These are phyloP conservation scores for Nigrospora oryzae DNA, from an alignment of 2,329 filamentous ascomycete genomes.

Conservation along the genomic window DNA sequence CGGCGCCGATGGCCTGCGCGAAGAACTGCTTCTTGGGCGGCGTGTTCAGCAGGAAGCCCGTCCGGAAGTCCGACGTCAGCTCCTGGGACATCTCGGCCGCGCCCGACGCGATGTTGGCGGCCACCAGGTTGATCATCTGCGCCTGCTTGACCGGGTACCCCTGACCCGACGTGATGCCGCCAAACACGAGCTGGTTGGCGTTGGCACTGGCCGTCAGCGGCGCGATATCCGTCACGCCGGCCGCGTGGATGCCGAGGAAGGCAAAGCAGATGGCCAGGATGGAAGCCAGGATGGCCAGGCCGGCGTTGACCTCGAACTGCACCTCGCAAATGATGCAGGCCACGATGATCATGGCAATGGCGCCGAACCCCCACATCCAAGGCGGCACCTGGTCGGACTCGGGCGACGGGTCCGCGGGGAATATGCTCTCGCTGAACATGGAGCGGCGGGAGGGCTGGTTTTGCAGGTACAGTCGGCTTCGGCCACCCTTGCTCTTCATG, in stretches of 20 bases:
- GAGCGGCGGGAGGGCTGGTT: background rate
- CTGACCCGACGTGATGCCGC: constrained; percentile 51
- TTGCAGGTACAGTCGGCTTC: constrained; percentile 1
- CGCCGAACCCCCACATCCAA: constrained; percentile 44
- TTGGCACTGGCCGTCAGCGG: constrained; percentile 60
- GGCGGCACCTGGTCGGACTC: constrained; percentile 37
- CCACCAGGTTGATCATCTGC: constrained; percentile 58
- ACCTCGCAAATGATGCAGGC: constrained; percentile 41
- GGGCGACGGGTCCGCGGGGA: constrained; percentile 34
- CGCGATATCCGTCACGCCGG: constrained; percentile 51
- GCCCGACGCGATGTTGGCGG: constrained; percentile 47
- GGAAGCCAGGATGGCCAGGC: constrained; percentile 46
- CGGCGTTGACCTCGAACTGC: constrained; percentile 45
- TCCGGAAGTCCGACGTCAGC: constrained; percentile 56
- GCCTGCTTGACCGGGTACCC: constrained; percentile 39
- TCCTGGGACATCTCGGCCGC: constrained; percentile 45
- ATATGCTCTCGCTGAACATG: constrained; percentile 1
- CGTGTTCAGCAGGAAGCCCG: constrained; percentile 58
- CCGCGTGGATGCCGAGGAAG: constrained; percentile 53
- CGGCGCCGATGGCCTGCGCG: constrained; percentile 53
- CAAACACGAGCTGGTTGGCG: constrained; percentile 60
- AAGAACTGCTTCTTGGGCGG: constrained; percentile 58
- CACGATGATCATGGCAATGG: constrained; percentile 37
- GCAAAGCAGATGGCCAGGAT: constrained; percentile 53
- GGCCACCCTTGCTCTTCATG: constrained; percentile 5